Conservation (phyloP, 306 rosid species). For the Cucumis melo region DNA sequence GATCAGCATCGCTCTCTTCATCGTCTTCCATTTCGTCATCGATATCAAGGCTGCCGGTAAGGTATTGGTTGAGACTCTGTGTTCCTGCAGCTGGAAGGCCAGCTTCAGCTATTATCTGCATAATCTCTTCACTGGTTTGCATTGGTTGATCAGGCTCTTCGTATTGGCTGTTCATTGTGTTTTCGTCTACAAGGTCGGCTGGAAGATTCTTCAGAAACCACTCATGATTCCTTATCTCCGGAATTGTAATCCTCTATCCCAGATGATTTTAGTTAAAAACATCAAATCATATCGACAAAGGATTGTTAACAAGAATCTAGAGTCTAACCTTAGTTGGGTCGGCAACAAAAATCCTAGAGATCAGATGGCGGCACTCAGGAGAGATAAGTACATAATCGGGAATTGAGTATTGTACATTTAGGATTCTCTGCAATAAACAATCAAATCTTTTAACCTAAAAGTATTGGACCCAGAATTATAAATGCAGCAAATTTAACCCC, state of each 20-base stretch:
- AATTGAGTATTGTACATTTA: conserved; percentile 85
- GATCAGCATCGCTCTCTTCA: conserved; percentile 65
- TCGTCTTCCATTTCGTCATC: conserved; percentile 95
- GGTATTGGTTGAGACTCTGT: conserved; percentile 48
- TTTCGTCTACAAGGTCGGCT: conserved; percentile 63
- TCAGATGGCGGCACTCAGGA: conserved; percentile 69
- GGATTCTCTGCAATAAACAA: conserved; percentile 59
- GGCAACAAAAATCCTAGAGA: conserved; percentile 80
- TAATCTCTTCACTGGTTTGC: conserved; percentile 76
- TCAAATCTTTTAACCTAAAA: conserved; percentile 8
- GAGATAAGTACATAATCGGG: conserved; percentile 92
- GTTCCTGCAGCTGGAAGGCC: conserved; percentile 72
- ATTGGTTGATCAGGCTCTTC: conserved; percentile 84
- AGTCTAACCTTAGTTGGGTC: conserved; percentile 66
- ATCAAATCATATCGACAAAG: not conserved
- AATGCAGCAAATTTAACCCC: not conserved
- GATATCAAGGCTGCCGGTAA: conserved; percentile 72
- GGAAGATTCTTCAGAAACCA: conserved; percentile 94
- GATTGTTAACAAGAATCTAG: not conserved
- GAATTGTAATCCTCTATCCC: conserved; percentile 72
- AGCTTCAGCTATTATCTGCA: conserved; percentile 82
- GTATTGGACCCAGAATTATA: not conserved
- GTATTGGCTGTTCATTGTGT: conserved; percentile 29
- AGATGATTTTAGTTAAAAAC: not conserved
- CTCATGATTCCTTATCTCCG: conserved; percentile 78